Base-by-base conservation (phyloP, 2,329 filamentous ascomycete species). In the Blastomyces parvus region DNA sequence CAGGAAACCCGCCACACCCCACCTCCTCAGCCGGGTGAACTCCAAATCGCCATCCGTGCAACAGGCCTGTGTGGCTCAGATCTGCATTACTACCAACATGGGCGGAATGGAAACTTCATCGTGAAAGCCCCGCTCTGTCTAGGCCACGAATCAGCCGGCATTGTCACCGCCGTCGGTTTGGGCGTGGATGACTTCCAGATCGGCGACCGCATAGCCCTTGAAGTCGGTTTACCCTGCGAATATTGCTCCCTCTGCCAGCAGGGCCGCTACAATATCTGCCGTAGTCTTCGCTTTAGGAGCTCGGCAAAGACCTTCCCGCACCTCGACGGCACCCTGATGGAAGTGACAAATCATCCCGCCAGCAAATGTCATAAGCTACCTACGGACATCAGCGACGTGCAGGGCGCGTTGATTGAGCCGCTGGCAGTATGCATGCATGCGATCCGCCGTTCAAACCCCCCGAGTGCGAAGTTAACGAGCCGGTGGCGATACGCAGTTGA, bases 131-230 rank as follows among this genome's bases (percentile, higher is more conserved):
- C 91, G 66, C 88, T 96, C 82, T 87, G 91, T 17, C 85, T 96
- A 0, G 87, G 87, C 68, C 87, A 89, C 73, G 87, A 89, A 73
- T 88, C 91, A 3, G 84, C 90, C 9, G 92, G 91, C 64, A 88
- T 89, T 36, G 82, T 97, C 50, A 85, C 91, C 62, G 83, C 84
- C 56, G 80, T 90, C 50, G 91, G 91, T 25, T 13, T 13, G 2
- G 48, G 19, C 50, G 50, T 30, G 11, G 7, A 56, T 13, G 77
- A 76, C 40, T 84, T 96, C 66, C 79, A 84, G 68, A 73, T 82
- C 13, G 92, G 92, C 64, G 92, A 97, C 78, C 87, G 89, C 69
- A 88, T 97, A 25, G 91, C 93, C n/a, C 81, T 97, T 52, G 93
- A 97, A 81, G 93, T 95, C 17, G 93, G 93, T 60, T 84, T 90